Evolutionary conservation across 176 grass and related monocot genomes (phyloP), one percentile per base, ranked within the genome.

Genomic region (Oryza nivara): DNA sequence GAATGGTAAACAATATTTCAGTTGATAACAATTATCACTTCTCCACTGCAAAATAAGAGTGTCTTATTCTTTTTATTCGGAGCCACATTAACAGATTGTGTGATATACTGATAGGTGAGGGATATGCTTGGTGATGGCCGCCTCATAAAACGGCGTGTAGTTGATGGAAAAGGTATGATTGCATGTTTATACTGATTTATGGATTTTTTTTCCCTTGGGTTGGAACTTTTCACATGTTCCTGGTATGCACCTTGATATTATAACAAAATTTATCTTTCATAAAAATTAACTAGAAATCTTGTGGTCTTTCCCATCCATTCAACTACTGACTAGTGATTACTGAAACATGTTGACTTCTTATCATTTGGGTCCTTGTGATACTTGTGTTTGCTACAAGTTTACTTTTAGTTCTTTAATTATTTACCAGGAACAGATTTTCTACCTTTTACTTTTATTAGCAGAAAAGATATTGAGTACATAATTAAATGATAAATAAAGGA

Each of bases 111-210:
- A 87, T 84, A 98, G 96, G 93, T 98, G 60, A 98, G 96, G 84
- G 96, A 98, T 72, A 98, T 98, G 93, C 92, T 95, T 83, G 96
- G 96, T 49, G 96, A 98, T 90, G 96, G 96, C 12, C 96, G 96
- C 65, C 96, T 98, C 64, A 95, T 98, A 87, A 98, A 98, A 80
- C 89, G 96, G 1, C 96, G 96, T 77, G 70, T 98, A 75, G 80
- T 94, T 78, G 86, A 98, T 87, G 96, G 96, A 81, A 92, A 82
- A 92, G 96, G 96, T 98, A 68, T 68, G 80, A n/a, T 86, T 82
- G 46, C 64, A 86, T 81, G 20, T 85, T 78, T 67, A 56, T 90
- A 78, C 46, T 66, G 38, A 19, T 80, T 63, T 64, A 64, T 83
- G 6, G 12, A 54, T 76, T 75, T 63, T 28, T 74, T 75, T 63